Conservation (phyloP, 208 protist species). For the Leishmania mexicana region DNA sequence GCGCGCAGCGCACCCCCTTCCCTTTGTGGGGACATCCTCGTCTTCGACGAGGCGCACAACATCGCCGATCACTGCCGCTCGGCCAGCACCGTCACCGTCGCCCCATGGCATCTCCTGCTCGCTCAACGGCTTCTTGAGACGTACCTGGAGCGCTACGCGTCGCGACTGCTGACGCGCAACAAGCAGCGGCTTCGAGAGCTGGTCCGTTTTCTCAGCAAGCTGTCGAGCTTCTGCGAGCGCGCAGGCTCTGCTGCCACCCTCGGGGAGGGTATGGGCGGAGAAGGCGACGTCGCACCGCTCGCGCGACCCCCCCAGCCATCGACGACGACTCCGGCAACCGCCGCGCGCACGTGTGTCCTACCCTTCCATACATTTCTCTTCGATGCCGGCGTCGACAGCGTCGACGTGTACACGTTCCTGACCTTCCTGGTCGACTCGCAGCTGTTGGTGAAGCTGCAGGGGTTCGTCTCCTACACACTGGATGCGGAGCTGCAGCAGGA, state of each 20-base stretch:
- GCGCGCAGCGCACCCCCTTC: slow-evolving; percentile 39
- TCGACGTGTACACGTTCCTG: slow-evolving; percentile 70
- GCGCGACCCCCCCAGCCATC: neutral
- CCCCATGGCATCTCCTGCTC: slow-evolving; percentile 43
- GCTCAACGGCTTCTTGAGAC: slow-evolving; percentile 40
- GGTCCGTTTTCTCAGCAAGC: slow-evolving; percentile 55
- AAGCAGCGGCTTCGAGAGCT: slow-evolving; percentile 89
- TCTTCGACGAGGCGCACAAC: slow-evolving; percentile 97
- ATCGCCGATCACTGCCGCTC: slow-evolving; percentile 91
- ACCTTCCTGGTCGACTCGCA: slow-evolving; percentile 61
- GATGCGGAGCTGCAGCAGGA: slow-evolving; percentile 11
- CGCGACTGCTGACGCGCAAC: slow-evolving; percentile 84
- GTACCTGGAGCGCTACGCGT: slow-evolving; percentile 81
- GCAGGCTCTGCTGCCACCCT: neutral
- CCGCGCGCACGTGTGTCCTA: slow-evolving; percentile 8
- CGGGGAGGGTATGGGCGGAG: neutral
- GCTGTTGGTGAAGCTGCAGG: slow-evolving; percentile 76
- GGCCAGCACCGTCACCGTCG: slow-evolving; percentile 68
- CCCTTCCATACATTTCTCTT: slow-evolving; percentile 72
- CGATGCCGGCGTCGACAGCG: slow-evolving; percentile 66
- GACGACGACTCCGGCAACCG: neutral
- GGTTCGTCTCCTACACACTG: slow-evolving; percentile 40
- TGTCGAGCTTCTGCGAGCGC: slow-evolving; percentile 10
- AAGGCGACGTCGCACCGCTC: neutral
- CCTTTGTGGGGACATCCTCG: slow-evolving; percentile 82